A percentile compares a stretch with the other conserved stretches of the same genome.
These are phyloP conservation scores for Yamadazyma membranifaciens DNA, from an alignment of 1,139 yeast species.

Conservation along the genomic window DNA sequence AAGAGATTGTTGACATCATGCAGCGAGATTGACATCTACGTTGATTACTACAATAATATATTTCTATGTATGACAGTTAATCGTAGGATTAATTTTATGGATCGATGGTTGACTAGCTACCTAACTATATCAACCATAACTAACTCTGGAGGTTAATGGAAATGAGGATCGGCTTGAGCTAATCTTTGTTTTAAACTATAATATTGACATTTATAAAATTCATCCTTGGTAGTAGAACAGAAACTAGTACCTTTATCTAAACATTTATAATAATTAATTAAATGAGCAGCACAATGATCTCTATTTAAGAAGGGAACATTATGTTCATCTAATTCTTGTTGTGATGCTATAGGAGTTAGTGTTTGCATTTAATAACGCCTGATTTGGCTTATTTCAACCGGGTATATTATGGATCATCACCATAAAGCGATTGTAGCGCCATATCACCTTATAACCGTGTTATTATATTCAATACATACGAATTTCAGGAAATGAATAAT, in stretches of 20 bases:
- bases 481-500: conserved; percentile 10
- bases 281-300: conserved; percentile 48
- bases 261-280: conserved; percentile 46
- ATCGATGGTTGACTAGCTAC: no score
- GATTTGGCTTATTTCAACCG: no score
- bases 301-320: conserved; percentile 48
- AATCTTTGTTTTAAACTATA: conserved; percentile 45
- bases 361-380: no score
- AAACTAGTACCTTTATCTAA: conserved; percentile 47
- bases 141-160: no score
- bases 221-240: conserved; percentile 43
- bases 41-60: no score
- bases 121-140: no score
- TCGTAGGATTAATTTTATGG: no score
- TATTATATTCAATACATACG: conserved; percentile 8
- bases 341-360: conserved; percentile 27
- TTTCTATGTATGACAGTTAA: conserved; percentile 2
- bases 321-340: conserved; percentile 41
- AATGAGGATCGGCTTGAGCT: conserved; percentile 3
- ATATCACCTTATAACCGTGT: no score
- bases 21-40: no score
- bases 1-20: no score
- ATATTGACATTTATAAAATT: conserved; percentile 49
- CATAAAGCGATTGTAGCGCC: no score
- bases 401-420: no score